Evolutionary conservation across 2,329 filamentous ascomycete species (phyloP).

Genomic region (Malbranchea cinnamomea): DNA sequence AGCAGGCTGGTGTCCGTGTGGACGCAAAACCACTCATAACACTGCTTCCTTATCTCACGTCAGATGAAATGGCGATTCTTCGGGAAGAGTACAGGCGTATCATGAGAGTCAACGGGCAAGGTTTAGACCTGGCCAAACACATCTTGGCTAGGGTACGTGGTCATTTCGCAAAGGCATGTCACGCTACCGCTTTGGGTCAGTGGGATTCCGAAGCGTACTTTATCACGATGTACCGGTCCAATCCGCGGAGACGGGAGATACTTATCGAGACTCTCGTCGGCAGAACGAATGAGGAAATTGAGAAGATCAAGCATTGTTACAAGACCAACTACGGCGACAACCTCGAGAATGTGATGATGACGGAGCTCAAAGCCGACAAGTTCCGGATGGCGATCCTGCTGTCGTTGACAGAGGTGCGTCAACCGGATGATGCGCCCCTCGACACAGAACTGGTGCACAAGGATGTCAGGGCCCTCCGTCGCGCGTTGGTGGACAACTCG

Average conservation of each 20-base stretch:
- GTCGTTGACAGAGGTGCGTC: slow-evolving; percentile 66
- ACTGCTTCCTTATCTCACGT: slow-evolving; percentile 68
- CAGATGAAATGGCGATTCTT: slow-evolving; percentile 76
- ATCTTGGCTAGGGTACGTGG: slow-evolving; percentile 30
- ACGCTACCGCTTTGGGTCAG: slow-evolving; percentile 71
- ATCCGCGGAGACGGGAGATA: slow-evolving; percentile 69
- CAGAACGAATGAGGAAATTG: slow-evolving; percentile 72
- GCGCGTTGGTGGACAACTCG: slow-evolving; percentile 61
- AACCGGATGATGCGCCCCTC: slow-evolving; percentile 61
- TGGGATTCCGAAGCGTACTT: slow-evolving; percentile 96
- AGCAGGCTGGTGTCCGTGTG: slow-evolving; percentile 48
- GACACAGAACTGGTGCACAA: slow-evolving; percentile 49
- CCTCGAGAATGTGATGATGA: slow-evolving; percentile 71
- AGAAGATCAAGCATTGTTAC: slow-evolving; percentile 74
- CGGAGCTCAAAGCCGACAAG: slow-evolving; percentile 88
- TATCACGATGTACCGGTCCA: slow-evolving; percentile 91
- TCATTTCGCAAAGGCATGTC: slow-evolving; percentile 78
- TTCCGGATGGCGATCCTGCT: slow-evolving; percentile 79
- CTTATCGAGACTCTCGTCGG: slow-evolving; percentile 91
- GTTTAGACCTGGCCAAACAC: slow-evolving; percentile 37
- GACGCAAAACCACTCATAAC: slow-evolving; percentile 62
- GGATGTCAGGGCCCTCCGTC: slow-evolving; percentile 59
- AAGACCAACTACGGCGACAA: slow-evolving; percentile 79
- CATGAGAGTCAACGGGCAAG: slow-evolving; percentile 47
- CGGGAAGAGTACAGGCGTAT: slow-evolving; percentile 82